phyloP scores from a whole-genome alignment of 768 basidiomycete genomes.

The Brasilioporus rufonigricans region DNA sequence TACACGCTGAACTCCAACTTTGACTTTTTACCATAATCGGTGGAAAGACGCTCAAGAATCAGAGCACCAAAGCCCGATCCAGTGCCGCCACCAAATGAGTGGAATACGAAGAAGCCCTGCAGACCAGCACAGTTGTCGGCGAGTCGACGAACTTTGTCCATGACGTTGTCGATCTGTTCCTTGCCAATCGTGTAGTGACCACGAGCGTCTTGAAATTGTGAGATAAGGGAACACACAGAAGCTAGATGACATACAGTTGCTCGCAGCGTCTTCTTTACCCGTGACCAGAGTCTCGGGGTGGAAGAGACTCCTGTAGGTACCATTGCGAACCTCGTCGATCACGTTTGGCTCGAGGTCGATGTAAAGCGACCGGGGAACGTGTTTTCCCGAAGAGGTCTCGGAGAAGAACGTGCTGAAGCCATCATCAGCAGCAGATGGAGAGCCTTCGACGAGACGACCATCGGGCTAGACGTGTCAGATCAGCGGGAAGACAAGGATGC shows the following conservation, averaged over 20 bases:
- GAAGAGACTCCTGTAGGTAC: conserved; percentile 95
- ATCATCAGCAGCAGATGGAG: conserved; percentile 72
- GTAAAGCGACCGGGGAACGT: conserved; percentile 97
- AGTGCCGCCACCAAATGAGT: conserved; percentile 99
- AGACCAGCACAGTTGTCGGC: conserved; percentile 96
- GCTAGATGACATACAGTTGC: conserved; percentile 73
- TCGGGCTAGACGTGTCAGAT: conserved; percentile 67
- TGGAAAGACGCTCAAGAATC: conserved; percentile 91
- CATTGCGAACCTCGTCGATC: conserved; percentile 95
- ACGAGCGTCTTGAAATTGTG: conserved; percentile 70
- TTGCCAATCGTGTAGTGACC: conserved; percentile 99
- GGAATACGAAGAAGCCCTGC: conserved; percentile 99
- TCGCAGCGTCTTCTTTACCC: conserved; percentile 99
- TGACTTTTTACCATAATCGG: conserved; percentile 98
- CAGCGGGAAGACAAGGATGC: conserved; percentile 9
- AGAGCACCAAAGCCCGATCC: conserved; percentile 98
- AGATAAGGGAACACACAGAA: background rate
- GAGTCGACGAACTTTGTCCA: conserved; percentile 93
- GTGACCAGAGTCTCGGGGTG: conserved; percentile 98
- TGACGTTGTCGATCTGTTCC: conserved; percentile 93
- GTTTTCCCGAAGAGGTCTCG: conserved; percentile 94
- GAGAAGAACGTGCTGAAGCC: conserved; percentile 99
- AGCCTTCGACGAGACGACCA: conserved; percentile 81
- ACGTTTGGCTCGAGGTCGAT: conserved; percentile 97
- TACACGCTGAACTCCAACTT: conserved; percentile 98